Evolutionary conservation across 805 yeast genomes (phyloP).

Genomic region (Metschnikowia drakensbergensis): DNA sequence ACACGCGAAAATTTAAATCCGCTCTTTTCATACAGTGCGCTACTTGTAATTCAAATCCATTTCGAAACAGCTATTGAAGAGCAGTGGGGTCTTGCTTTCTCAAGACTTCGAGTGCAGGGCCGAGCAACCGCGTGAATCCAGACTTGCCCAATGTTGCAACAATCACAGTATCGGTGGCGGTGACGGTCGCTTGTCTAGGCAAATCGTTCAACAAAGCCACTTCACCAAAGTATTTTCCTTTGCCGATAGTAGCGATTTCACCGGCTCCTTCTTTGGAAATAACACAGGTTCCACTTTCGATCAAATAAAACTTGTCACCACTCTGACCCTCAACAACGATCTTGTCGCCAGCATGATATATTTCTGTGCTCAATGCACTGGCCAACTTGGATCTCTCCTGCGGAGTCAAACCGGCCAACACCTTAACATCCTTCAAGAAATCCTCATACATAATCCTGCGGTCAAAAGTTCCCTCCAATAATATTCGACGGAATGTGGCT

Average conservation of each 20-base stretch:
- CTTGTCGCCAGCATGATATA: slow-evolving; percentile 63
- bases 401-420: slow-evolving; percentile 64
- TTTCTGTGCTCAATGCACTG: slow-evolving; percentile 83
- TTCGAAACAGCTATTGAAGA: slow-evolving; percentile 6
- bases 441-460: slow-evolving; percentile 88
- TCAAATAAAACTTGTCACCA: slow-evolving; percentile 44
- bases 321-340: slow-evolving; percentile 83
- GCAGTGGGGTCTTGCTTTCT: slow-evolving; percentile 80
- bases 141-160: slow-evolving; percentile 91
- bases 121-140: slow-evolving; percentile 90
- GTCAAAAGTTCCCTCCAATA: slow-evolving; percentile 84
- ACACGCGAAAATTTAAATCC: background rate
- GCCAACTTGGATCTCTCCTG: slow-evolving; percentile 90
- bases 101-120: slow-evolving; percentile 88
- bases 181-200: slow-evolving; percentile 93
- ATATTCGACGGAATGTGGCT: slow-evolving; percentile 84
- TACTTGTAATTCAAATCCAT: background rate
- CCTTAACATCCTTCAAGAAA: slow-evolving; percentile 81
- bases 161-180: slow-evolving; percentile 67
- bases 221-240: slow-evolving; percentile 96
- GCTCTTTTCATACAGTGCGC: background rate
- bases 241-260: slow-evolving; percentile 52
- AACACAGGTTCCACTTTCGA: slow-evolving; percentile 74
- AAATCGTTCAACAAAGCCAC: slow-evolving; percentile 85
- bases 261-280: slow-evolving; percentile 64